Percentiles rank a stretch among this genome's conserved stretches.
Conservation (phyloP, 345 rosid species). For the Crucihimalaya himalaica region DNA sequence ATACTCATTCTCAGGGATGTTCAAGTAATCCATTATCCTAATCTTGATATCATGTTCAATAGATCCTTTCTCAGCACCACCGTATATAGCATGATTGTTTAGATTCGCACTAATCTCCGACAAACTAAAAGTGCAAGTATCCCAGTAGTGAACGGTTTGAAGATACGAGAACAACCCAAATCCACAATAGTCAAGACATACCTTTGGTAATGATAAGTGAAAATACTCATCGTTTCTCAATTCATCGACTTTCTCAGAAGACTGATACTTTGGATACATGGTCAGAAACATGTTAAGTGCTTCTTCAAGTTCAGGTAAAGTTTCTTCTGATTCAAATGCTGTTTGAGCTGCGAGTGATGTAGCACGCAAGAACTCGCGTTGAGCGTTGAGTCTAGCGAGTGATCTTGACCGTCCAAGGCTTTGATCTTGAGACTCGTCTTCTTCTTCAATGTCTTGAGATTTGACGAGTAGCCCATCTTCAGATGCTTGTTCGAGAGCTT, state of each 20-base stretch:
- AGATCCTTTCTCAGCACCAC: conserved; percentile 91
- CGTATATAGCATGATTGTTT: conserved; percentile 89
- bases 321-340: conserved; percentile 70
- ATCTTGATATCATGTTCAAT: conserved; percentile 87
- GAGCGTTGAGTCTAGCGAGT: conserved; percentile 91
- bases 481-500: conserved; percentile 94
- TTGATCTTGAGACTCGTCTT: conserved; percentile 59
- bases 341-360: conserved; percentile 85
- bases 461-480: conserved; percentile 87
- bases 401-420: conserved; percentile 88
- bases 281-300: conserved; percentile 68
- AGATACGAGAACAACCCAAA: conserved; percentile 92
- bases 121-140: conserved; percentile 93
- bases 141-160: conserved; percentile 94
- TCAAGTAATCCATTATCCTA: conserved; percentile 94
- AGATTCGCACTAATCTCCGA: conserved; percentile 94
- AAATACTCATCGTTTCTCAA: conserved; percentile 74
- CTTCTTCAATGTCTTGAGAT: conserved; percentile 78
- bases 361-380: conserved; percentile 86
- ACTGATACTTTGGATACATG: conserved; percentile 87
- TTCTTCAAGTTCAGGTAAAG: conserved; percentile 64
- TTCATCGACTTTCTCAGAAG: conserved; percentile 86
- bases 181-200: conserved; percentile 98
- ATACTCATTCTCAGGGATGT: conserved; percentile 94
- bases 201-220: conserved; percentile 81